Percentiles rank a stretch among this genome's conserved stretches.
phyloP scores from a whole-genome alignment of 2,329 filamentous ascomycete species.

The Trichoderma lentiforme region DNA sequence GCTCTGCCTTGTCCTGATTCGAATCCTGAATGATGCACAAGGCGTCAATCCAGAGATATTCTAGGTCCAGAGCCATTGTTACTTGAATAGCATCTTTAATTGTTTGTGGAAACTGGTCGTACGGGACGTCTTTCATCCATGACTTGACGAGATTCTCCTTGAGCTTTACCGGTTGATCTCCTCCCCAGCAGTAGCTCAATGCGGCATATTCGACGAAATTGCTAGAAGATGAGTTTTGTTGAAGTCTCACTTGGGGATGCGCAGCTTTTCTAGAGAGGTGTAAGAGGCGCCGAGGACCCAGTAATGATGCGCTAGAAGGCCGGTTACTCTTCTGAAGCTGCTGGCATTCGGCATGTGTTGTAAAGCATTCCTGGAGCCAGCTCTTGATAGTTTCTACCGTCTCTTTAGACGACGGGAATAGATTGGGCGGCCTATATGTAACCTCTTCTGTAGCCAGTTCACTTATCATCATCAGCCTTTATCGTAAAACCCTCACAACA shows the following conservation, averaged over 20 bases:
- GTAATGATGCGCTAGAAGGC: too few species aligned
- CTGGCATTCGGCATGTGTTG: not conserved
- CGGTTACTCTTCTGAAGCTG: not conserved
- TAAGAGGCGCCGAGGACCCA: not conserved
- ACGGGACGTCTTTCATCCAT: not conserved
- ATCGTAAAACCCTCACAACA: fast-evolving
- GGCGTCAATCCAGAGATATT: slow-evolving; percentile 1
- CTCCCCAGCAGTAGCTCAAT: slow-evolving; percentile 4
- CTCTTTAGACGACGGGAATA: not conserved
- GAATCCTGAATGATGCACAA: slow-evolving; percentile 12
- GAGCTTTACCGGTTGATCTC: not conserved
- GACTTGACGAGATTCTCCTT: not conserved
- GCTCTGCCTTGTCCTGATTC: not conserved
- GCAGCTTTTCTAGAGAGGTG: not conserved
- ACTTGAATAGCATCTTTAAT: not conserved
- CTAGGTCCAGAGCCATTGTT: not conserved
- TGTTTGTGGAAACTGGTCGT: not conserved
- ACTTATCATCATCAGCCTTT: not conserved
- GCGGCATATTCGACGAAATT: not conserved
- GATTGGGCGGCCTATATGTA: not conserved
- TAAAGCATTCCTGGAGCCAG: not conserved
- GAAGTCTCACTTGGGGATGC: not conserved
- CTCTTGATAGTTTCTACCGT: not conserved
- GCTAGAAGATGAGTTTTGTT: not conserved
- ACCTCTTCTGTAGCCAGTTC: slow-evolving; percentile 1